Evolutionary conservation across 2,329 filamentous ascomycete species (phyloP), one percentile per base, ranked within the genome.

Genomic region (Aspergillus tubingensis): DNA sequence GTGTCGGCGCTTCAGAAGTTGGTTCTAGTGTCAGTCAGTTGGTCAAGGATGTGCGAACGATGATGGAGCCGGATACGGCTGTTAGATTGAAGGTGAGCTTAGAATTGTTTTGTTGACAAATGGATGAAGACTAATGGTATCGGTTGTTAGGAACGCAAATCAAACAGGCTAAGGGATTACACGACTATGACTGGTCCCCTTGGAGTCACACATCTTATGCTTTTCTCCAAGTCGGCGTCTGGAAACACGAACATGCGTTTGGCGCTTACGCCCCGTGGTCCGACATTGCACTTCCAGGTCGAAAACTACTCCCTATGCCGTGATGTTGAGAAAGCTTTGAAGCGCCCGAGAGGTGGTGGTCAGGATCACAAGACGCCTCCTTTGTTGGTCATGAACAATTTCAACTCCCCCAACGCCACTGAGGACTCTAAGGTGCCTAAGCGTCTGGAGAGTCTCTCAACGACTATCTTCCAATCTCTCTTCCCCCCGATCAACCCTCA

Each of bases 361-460:
- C 94, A 94, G 74, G 92, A 96, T 75, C 96, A 91, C 70, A 83
- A 90, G 59, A 92, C 88, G 47, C 88, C 95, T 6, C 95, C 95
- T 63, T 79, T 98, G 78, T 85, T 99, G 48, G 95, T 99, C 67
- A 98, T 99, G 95, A 99, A 99, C 80, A 97, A 96, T 77, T 96
- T 99, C 77, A 86, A 86, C 41, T 89, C 88, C 3, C 84, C 89
- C 27, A 82, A 82, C 63, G 76, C 78, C 53, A 74, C 79, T 58
- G 74, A 80, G 61, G 85, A 87, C 59, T 78, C 85, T 30, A 84
- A 89, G 63, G 88, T 96, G n/a, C 92, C 94, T 5, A 96, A 92
- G 73, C 93, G 97, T 68, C 90, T 99, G 71, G 95, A 99, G 79
- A 89, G 90, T 23, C 88, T 99, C 32, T 88, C 92, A 2, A 98